Base-by-base conservation (phyloP, 345 rosid genomes). In the Durio zibethinus region DNA sequence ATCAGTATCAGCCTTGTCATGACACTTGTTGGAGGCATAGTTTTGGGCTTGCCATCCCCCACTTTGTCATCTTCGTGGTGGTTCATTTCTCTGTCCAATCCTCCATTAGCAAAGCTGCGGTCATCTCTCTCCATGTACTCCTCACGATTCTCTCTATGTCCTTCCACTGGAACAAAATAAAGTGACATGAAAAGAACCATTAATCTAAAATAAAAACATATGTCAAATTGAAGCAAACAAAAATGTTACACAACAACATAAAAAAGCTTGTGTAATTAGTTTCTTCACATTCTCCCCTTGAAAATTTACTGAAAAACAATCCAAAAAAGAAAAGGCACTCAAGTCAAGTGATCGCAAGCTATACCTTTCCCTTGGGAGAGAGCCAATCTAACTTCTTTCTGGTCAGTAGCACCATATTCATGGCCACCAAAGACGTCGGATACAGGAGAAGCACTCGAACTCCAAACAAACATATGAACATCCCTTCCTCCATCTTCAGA, bases 381-480 rank as follows among this genome's bases (percentile, higher is more conserved):
- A 59, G 97, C 84, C 64, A 92, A 77, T 80, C 91, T 85, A 45
- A 91, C 90, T 25, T 96, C 99, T 42, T 93, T 95, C 14, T 83
- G 87, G 52, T 91, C 88, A 72, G 84, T 84, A 10, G 76, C 81
- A 9, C 77, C 87, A 47, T 83, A 80, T 7, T 88, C 91, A 72
- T 84, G 84, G 80, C 84, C 85, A 1, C 97, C 97, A 35, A 91
- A 93, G 14, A 93, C 98, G 45, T 96, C 99, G 0, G 99, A 93
- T 3, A 92, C 98, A 11, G 99, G 99, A 6, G 99, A 96, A 11
- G 97, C 93, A 56, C 94, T 96, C 2, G 97, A 92, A 79, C 99
- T 96, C 99, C 99, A 96, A 11, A 96, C 99, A 76, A 92, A 93
- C 98, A 96, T 93, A 42, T 90, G 99, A 52, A 96, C 92, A 82